These are phyloP conservation scores for Ganoderma resinaceum DNA, from an alignment of 1,284 basidiomycete species.

Conservation along the genomic window DNA sequence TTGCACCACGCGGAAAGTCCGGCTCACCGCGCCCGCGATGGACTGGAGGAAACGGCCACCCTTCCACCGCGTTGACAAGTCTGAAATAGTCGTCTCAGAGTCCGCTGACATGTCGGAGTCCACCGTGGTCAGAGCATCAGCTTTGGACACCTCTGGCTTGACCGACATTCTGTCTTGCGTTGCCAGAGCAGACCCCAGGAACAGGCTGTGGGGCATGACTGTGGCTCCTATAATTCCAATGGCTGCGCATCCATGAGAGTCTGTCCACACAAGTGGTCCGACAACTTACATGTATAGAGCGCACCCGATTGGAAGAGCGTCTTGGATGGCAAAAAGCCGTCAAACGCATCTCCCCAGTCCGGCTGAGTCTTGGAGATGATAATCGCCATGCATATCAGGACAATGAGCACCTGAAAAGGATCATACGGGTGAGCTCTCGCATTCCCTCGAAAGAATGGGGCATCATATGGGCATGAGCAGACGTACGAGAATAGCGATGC, in stretches of 20 bases:
- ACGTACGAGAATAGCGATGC: slow-evolving; percentile 68
- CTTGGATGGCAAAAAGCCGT: slow-evolving; percentile 86
- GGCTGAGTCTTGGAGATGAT: slow-evolving; percentile 81
- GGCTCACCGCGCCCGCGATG: slow-evolving; percentile 7
- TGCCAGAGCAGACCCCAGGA: slow-evolving; percentile 87
- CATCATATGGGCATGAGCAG: neutral
- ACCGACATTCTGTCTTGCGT: slow-evolving; percentile 73
- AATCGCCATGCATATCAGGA: slow-evolving; percentile 84
- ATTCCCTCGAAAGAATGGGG: neutral
- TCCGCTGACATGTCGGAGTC: slow-evolving; percentile 24
- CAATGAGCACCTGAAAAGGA: slow-evolving; percentile 69
- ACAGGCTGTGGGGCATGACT: slow-evolving; percentile 92
- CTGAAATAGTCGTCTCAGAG: slow-evolving; percentile 18
- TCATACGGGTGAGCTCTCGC: neutral
- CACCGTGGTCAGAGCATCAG: slow-evolving; percentile 7
- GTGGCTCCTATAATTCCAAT: slow-evolving; percentile 87
- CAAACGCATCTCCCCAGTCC: slow-evolving; percentile 81
- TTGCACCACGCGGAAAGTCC: slow-evolving; percentile 33
- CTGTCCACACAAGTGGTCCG: neutral
- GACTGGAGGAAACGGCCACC: slow-evolving; percentile 7
- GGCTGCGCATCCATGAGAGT: slow-evolving; percentile 50
- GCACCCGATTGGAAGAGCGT: slow-evolving; percentile 66
- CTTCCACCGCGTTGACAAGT: neutral
- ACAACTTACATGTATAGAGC: slow-evolving; percentile 77
- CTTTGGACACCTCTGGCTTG: slow-evolving; percentile 10